phyloP scores from a whole-genome alignment of 768 basidiomycete genomes.

The Tubosaeta brunneosetosa region DNA sequence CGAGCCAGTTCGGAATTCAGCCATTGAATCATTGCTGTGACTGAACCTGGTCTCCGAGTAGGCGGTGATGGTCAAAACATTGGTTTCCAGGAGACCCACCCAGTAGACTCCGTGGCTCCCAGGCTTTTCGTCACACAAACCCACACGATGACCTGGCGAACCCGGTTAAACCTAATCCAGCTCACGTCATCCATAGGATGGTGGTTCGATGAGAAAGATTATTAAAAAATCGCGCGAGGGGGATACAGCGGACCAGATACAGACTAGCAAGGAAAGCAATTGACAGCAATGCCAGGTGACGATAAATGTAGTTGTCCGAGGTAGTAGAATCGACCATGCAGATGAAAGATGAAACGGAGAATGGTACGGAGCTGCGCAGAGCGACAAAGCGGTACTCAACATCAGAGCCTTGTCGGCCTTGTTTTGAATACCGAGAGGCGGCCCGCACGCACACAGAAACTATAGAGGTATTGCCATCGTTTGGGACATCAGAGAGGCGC shows the following conservation, averaged over 20 bases:
- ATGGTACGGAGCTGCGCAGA: constrained; percentile 9
- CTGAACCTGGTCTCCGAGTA: not conserved
- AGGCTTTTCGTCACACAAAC: constrained; percentile 1
- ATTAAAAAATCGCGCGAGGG: constrained; percentile 3
- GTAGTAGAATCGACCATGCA: constrained; percentile 14
- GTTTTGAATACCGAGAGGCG: constrained; percentile 20
- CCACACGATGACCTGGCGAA: constrained; percentile 5
- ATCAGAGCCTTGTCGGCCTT: constrained; percentile 16
- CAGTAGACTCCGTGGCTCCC: constrained; percentile 6
- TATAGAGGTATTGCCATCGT: constrained; percentile 54
- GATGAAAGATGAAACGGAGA: constrained; percentile 14
- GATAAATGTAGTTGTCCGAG: constrained; percentile 16
- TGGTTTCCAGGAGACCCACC: not conserved
- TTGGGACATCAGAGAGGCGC: constrained; percentile 49
- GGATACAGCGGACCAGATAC: constrained; percentile 24
- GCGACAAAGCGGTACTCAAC: constrained; percentile 9
- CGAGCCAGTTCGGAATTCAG: not conserved
- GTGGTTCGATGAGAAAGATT: constrained; percentile 2
- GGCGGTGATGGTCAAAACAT: not conserved
- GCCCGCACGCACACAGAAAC: constrained; percentile 18
- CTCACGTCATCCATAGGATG: constrained; percentile 15
- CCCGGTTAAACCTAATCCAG: not conserved
- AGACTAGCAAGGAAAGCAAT: constrained; percentile 13
- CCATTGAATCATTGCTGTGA: too few species aligned
- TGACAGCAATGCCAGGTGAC: constrained; percentile 6